Percentiles rank a stretch among this genome's conserved stretches.
Evolutionary conservation across 1,284 basidiomycete genomes (phyloP).

Genomic region (Ganoderma resinaceum): DNA sequence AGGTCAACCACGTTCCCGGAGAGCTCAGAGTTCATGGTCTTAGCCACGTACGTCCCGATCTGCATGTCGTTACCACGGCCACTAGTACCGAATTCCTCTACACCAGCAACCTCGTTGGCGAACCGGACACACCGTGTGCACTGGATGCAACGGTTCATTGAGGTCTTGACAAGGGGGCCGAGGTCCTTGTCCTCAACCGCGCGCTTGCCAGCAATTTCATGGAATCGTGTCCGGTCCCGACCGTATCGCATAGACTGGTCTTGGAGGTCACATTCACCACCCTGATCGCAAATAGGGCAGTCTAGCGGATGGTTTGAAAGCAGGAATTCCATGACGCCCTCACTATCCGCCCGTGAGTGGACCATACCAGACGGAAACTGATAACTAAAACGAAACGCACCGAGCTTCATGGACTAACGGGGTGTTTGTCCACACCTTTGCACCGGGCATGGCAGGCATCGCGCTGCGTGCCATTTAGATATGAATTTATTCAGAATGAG

Average conservation of each 20-base stretch:
- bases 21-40: slow-evolving; percentile 97
- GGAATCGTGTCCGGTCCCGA: slow-evolving; percentile 96
- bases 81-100: slow-evolving; percentile 96
- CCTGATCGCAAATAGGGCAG: slow-evolving; percentile 98
- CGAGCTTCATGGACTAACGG: slow-evolving; percentile 95
- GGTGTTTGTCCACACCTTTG: slow-evolving; percentile 96
- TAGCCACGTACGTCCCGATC: slow-evolving; percentile 98
- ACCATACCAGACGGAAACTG: not conserved
- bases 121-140: slow-evolving; percentile 99
- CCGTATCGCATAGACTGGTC: slow-evolving; percentile 99
- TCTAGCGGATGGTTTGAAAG: slow-evolving; percentile 98
- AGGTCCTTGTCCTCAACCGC: slow-evolving; percentile 99
- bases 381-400: slow-evolving; percentile 46
- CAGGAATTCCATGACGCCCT: slow-evolving; percentile 99
- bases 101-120: slow-evolving; percentile 98
- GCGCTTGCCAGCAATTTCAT: slow-evolving; percentile 97
- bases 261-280: slow-evolving; percentile 98
- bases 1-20: slow-evolving; percentile 98
- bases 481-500: not conserved
- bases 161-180: slow-evolving; percentile 98
- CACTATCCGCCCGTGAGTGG: slow-evolving; percentile 53
- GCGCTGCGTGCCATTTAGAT: slow-evolving; percentile 59
- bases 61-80: slow-evolving; percentile 99
- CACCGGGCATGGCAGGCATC: slow-evolving; percentile 97
- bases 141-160: slow-evolving; percentile 99